A percentile compares a stretch with the other conserved stretches of the same genome.
These are phyloP conservation scores for Wickerhamomyces bovis DNA, from an alignment of 805 yeast species.

Conservation along the genomic window DNA sequence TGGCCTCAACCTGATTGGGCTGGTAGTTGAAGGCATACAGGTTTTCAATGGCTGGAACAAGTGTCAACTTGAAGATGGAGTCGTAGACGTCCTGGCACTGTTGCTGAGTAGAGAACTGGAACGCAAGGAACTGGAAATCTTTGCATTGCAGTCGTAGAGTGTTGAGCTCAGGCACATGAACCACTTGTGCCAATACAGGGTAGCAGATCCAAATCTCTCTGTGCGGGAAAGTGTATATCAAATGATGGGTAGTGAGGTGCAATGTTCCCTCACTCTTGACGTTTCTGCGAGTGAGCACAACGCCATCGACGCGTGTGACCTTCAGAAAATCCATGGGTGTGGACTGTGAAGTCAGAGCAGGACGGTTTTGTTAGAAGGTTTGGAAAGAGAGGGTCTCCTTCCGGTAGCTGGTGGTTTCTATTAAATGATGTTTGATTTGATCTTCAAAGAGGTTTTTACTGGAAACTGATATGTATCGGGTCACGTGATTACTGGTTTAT, in stretches of 20 bases:
- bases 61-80: conserved; percentile 60
- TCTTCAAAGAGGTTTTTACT: no score
- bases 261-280: conserved; percentile 40
- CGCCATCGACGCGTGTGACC: not conserved
- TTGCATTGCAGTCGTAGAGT: conserved; percentile 70
- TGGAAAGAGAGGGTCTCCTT: not conserved
- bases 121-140: conserved; percentile 76
- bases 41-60: conserved; percentile 43
- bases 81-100: conserved; percentile 69
- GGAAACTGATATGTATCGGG: no score
- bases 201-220: conserved; percentile 89
- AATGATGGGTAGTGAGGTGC: conserved; percentile 70
- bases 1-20: conserved; percentile 65
- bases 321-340: not conserved
- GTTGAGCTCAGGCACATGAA: conserved; percentile 31
- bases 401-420: not conserved
- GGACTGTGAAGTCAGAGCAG: not conserved
- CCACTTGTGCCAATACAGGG: conserved; percentile 61
- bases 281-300: not conserved
- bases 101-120: conserved; percentile 58
- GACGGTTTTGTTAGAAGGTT: no score
- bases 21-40: conserved; percentile 80
- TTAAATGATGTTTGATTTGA: no score
- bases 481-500: not conserved
- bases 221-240: conserved; percentile 46